Conservation (phyloP, 331 rosid genomes). For the Rosa hybrid region DNA sequence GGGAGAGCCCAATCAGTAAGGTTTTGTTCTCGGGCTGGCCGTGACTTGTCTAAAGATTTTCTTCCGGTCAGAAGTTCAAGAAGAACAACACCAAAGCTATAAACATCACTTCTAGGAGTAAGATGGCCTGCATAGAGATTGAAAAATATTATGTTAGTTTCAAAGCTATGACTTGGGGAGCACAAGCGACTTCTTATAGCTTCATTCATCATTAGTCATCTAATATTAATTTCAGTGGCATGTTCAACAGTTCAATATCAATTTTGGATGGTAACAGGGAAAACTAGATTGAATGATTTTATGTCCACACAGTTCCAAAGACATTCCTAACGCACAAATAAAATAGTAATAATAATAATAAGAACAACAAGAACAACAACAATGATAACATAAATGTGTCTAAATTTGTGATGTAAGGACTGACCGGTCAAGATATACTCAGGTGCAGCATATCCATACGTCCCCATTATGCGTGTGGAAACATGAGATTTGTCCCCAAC, state of each 20-base stretch:
- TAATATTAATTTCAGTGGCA: not conserved
- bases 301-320: not conserved
- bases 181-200: not conserved
- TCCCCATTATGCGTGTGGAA: constrained; percentile 96
- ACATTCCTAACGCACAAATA: not conserved
- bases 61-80: constrained; percentile 89
- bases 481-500: constrained; percentile 98
- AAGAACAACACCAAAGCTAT: constrained; percentile 94
- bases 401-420: constrained; percentile 10
- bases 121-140: constrained; percentile 72
- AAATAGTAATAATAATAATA: too few relatives aligned
- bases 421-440: constrained; percentile 94
- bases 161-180: not conserved
- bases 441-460: constrained; percentile 98
- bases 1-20: constrained; percentile 97
- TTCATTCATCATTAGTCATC: not conserved
- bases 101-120: constrained; percentile 91
- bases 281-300: constrained; percentile 1
- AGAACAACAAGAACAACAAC: too few relatives aligned
- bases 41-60: constrained; percentile 77
- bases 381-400: not conserved
- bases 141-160: constrained; percentile 1
- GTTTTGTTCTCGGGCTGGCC: constrained; percentile 88
- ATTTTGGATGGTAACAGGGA: not conserved
- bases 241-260: not conserved